These are phyloP conservation scores for Pichia sp. DNA, from an alignment of 1,139 yeast species.

Conservation along the genomic window DNA sequence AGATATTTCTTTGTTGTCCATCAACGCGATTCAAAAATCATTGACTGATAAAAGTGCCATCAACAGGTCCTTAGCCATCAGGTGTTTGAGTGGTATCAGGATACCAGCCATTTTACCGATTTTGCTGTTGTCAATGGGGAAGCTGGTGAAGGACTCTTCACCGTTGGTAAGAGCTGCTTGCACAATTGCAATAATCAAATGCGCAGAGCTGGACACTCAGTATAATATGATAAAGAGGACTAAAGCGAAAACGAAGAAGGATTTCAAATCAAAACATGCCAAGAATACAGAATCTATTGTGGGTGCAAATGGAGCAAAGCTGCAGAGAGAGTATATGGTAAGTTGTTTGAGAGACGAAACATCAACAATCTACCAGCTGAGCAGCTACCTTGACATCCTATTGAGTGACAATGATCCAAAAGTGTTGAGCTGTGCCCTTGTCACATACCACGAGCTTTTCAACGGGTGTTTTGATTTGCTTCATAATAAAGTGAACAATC, in stretches of 20 bases:
- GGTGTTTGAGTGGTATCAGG: conserved; percentile 75
- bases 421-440: conserved; percentile 70
- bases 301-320: neutral
- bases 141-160: conserved; percentile 66
- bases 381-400: conserved; percentile 48
- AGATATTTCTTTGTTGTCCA: conserved; percentile 79
- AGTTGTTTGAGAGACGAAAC: conserved; percentile 37
- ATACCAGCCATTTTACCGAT: conserved; percentile 81
- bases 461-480: conserved; percentile 58
- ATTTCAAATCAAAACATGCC: neutral
- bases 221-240: conserved; percentile 31
- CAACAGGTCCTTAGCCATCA: conserved; percentile 66
- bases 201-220: conserved; percentile 41
- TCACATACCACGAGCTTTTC: conserved; percentile 51
- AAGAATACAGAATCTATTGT: neutral
- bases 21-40: conserved; percentile 87
- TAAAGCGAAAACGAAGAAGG: conserved; percentile 14
- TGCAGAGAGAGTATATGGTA: conserved; percentile 25
- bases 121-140: conserved; percentile 65
- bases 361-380: conserved; percentile 37
- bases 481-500: conserved; percentile 67
- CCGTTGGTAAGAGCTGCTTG: conserved; percentile 77
- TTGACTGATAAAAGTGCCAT: conserved; percentile 66
- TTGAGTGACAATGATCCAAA: conserved; percentile 58
- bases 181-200: conserved; percentile 70